These are phyloP conservation scores for Penicillium sp. DNA, from an alignment of 2,329 filamentous ascomycete species.

Conservation along the genomic window DNA sequence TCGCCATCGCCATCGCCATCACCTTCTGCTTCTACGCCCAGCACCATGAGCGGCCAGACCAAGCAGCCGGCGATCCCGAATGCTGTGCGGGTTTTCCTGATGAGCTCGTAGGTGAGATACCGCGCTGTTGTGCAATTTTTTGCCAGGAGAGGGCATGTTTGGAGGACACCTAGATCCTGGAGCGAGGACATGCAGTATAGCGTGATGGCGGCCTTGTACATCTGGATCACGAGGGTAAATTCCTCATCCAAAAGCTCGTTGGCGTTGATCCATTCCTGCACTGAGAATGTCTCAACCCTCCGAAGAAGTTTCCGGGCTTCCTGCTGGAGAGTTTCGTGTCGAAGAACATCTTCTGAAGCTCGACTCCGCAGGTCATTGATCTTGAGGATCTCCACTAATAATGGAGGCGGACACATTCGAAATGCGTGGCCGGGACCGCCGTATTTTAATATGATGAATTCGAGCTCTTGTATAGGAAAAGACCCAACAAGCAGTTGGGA, in stretches of 20 bases:
- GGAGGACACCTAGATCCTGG: slow-evolving; percentile 27
- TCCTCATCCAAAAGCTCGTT: too few relatives aligned
- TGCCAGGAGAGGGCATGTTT: background rate
- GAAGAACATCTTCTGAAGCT: slow-evolving; percentile 5
- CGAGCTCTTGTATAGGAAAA: slow-evolving; percentile 32
- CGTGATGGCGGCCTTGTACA: slow-evolving; percentile 38
- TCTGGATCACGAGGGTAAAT: slow-evolving; percentile 28
- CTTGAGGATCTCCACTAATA: slow-evolving; percentile 42
- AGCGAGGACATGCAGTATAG: slow-evolving; percentile 47
- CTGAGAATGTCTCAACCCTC: background rate
- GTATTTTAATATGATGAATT: slow-evolving; percentile 31
- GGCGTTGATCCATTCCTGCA: background rate
- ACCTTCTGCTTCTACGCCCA: slow-evolving; percentile 39
- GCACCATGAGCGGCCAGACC: slow-evolving; percentile 44
- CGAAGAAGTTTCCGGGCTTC: background rate
- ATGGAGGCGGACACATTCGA: slow-evolving; percentile 35
- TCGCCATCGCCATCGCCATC: background rate
- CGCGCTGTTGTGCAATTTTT: background rate
- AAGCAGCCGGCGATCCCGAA: slow-evolving; percentile 30
- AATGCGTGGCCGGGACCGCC: slow-evolving; percentile 26
- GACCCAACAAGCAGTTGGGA: slow-evolving; percentile 33
- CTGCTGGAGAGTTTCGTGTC: background rate
- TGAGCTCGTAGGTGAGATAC: background rate
- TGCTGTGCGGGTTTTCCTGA: slow-evolving; percentile 19
- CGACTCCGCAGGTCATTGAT: slow-evolving; percentile 43